Conservation (phyloP, 768 basidiomycete genomes). For the Russula sp. region DNA sequence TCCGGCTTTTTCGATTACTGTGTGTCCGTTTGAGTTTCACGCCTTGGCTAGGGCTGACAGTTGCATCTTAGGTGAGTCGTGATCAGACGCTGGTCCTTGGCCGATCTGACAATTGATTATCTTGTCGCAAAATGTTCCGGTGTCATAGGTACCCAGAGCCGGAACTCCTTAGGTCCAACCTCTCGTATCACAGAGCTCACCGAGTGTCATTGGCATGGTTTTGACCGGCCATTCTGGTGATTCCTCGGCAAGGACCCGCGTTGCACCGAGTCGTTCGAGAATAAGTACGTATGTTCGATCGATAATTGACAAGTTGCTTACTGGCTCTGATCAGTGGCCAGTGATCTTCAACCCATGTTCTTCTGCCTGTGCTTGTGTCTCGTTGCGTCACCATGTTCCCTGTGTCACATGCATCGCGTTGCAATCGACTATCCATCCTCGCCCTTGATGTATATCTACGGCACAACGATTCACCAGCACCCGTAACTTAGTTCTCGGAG, state of each 20-base stretch:
- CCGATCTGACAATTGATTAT: constrained; percentile 7
- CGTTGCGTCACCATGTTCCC: not conserved
- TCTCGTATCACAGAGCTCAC: constrained; percentile 2
- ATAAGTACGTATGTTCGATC: not conserved
- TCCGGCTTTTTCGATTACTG: not conserved
- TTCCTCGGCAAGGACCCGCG: constrained; percentile 3
- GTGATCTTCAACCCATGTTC: not conserved
- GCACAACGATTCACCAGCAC: not conserved
- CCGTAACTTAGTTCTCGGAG: not conserved
- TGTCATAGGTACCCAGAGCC: not conserved
- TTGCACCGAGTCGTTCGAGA: not conserved
- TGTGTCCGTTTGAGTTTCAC: not conserved
- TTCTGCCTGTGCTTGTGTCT: not conserved
- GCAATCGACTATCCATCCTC: not conserved
- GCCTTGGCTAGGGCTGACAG: not conserved
- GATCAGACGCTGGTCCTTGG: constrained; percentile 12
- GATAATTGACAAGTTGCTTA: not conserved
- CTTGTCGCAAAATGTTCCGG: not conserved
- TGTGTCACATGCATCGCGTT: not conserved
- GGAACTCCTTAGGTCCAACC: not conserved
- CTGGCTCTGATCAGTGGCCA: not conserved
- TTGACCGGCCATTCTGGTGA: constrained; percentile 10
- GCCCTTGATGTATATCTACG: not conserved
- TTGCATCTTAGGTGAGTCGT: not conserved
- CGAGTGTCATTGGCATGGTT: constrained; percentile 10